phyloP scores from a whole-genome alignment of 805 yeast genomes.

The Ogataea philodendri region DNA sequence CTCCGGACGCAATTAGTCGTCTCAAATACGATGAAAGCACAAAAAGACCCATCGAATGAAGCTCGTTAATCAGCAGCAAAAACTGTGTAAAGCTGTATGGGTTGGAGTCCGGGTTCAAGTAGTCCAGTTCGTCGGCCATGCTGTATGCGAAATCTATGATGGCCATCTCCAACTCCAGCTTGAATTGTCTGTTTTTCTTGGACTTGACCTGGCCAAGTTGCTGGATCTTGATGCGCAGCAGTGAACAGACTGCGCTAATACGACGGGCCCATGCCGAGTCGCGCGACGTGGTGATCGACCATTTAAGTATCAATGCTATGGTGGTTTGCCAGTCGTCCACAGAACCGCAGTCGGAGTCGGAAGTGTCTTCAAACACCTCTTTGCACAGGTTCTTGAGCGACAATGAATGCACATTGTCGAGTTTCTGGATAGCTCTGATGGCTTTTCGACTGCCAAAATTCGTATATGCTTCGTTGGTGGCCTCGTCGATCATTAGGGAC shows the following conservation, averaged over 20 bases:
- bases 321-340: constrained; percentile 28
- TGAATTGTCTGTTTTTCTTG: constrained; percentile 27
- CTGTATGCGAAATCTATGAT: constrained; percentile 34
- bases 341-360: constrained; percentile 15
- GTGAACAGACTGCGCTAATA: constrained; percentile 26
- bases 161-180: constrained; percentile 32
- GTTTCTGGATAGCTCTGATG: constrained; percentile 22
- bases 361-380: constrained; percentile 28
- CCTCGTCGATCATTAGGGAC: constrained; percentile 57
- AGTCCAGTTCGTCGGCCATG: constrained; percentile 30
- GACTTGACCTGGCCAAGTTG: constrained; percentile 23
- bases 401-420: constrained; percentile 28
- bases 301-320: constrained; percentile 26
- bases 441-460: constrained; percentile 18
- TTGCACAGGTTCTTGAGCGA: constrained; percentile 20
- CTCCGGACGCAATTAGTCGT: constrained; percentile 80
- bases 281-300: constrained; percentile 32
- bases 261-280: constrained; percentile 18
- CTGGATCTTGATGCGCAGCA: constrained; percentile 25
- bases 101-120: constrained; percentile 13
- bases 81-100: constrained; percentile 31
- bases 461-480: constrained; percentile 13
- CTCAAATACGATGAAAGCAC: constrained; percentile 68
- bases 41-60: constrained; percentile 47
- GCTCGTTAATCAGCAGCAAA: constrained; percentile 50